Base-by-base conservation (phyloP, 495 filamentous ascomycete species). In the Hypoxylon crocopeplum region DNA sequence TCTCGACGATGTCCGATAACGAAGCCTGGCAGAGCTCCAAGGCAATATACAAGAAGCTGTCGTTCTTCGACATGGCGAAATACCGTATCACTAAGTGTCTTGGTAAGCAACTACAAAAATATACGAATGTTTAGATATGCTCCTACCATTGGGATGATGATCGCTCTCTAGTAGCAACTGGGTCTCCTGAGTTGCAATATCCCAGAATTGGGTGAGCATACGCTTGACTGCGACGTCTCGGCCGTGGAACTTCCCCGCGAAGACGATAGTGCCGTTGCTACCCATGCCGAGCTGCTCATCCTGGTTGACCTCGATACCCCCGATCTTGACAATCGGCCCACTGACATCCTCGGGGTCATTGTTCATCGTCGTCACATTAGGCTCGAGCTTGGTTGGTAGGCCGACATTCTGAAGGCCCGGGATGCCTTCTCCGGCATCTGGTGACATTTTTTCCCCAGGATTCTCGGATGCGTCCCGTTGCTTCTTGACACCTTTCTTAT, bases 11-110 rank as follows among this genome's bases (percentile, higher is more conserved):
- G 67, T 98, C 93, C 46, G 90, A 92, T 15, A 98, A 77, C 12
- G 93, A 97, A 3, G 92, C 93, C 3, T 92, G 90, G 68, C 95
- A 98, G n/a, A 96, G 83, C 73, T 98, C 94, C 12, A 98, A 75
- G 0, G 92, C 94, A 67, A 98, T 98, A 69, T 98, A 98, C 17
- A 97, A 80, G 72, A 98, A 98, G n/a, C 88, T 87, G 12, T 87
- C 82, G 7, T 90, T 89, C 62, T 91, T 85, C 66, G 95, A 90
- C 67, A 94, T 92, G 54, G 91, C 91, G 66, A 88, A 96, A 67
- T 98, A 98, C 38, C 94, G 90, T 62, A 98, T 96, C 30, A 98
- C 93, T 83, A 53, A 1, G 45, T 2, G 13, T 22, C 6, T 7
- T 17, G 3, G 57, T 77, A 68, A 74, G 69, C 60, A 56, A 20